These are phyloP conservation scores for Leptosphaerulina australis DNA, from an alignment of 2,329 filamentous ascomycete species.

Conservation along the genomic window DNA sequence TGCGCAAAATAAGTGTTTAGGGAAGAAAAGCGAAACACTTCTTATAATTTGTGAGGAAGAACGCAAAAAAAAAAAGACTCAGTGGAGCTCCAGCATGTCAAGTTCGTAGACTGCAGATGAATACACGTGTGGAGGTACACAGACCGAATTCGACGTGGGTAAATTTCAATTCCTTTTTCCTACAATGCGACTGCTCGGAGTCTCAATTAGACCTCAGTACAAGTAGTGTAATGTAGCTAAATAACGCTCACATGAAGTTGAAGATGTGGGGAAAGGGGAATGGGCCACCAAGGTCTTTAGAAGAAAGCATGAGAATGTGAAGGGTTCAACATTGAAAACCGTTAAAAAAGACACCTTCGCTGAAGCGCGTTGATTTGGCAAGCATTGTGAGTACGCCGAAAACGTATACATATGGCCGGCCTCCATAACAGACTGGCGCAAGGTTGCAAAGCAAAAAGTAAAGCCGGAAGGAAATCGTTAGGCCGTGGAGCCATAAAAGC, in stretches of 20 bases:
- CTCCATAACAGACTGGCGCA: background rate
- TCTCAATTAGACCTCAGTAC: slow-evolving; percentile 4
- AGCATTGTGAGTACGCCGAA: slow-evolving; percentile 7
- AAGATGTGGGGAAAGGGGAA: background rate
- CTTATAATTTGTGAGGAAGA: background rate
- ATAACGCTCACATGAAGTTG: slow-evolving; percentile 16
- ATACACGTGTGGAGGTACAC: too few species aligned
- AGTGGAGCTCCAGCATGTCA: background rate
- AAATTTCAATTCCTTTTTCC: slow-evolving; percentile 5
- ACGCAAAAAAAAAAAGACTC: background rate
- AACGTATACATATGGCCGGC: slow-evolving; percentile 14
- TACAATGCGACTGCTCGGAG: slow-evolving; percentile 9
- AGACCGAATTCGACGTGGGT: too few species aligned
- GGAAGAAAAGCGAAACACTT: background rate
- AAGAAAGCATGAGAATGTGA: slow-evolving; percentile 1
- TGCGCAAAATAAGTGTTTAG: too few species aligned
- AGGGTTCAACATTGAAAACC: slow-evolving; percentile 4
- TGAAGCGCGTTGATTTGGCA: slow-evolving; percentile 9
- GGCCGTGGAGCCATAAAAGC: slow-evolving; percentile 15
- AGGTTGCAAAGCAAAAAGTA: slow-evolving; percentile 15
- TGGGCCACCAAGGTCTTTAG: background rate
- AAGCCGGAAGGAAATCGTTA: slow-evolving; percentile 17
- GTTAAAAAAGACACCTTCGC: slow-evolving; percentile 21
- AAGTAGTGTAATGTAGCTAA: slow-evolving; percentile 11
- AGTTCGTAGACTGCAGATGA: too few species aligned